These are phyloP conservation scores for Gossypium anomalum DNA, from an alignment of 345 rosid species.

Conservation along the genomic window DNA sequence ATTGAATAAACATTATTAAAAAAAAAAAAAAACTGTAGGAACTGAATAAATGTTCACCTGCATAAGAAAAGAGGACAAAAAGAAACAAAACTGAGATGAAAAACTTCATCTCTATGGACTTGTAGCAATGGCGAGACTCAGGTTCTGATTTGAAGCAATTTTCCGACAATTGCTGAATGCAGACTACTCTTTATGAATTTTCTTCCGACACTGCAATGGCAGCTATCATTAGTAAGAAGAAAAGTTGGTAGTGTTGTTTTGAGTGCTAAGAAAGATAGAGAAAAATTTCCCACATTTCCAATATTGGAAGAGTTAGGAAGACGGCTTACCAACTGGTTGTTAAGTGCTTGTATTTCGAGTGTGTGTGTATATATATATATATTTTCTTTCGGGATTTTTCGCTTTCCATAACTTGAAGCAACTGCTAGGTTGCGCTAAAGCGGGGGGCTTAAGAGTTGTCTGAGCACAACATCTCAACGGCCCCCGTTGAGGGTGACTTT, in stretches of 20 bases:
- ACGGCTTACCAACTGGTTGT: conserved; percentile 55
- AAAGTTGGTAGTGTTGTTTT: conserved; percentile 12
- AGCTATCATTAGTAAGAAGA: not conserved
- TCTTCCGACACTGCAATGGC: conserved; percentile 15
- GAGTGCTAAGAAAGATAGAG: conserved; percentile 4
- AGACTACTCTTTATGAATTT: conserved; percentile 5
- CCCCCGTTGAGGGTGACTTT: conserved; percentile 20
- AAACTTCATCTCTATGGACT: conserved; percentile 34
- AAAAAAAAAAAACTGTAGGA: not conserved
- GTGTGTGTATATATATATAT: not conserved
- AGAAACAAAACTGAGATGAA: conserved; percentile 27
- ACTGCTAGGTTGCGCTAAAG: conserved; percentile 34
- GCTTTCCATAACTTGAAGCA: conserved; percentile 67
- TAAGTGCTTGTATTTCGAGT: conserved; percentile 26
- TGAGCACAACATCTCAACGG: conserved; percentile 49
- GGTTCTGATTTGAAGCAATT: conserved; percentile 3
- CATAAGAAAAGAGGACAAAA: conserved; percentile 38
- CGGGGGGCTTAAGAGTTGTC: conserved; percentile 25
- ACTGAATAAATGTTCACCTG: conserved; percentile 31
- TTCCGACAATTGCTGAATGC: conserved; percentile 12
- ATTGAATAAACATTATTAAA: not conserved
- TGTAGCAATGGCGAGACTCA: not conserved
- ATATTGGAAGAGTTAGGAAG: conserved; percentile 16
- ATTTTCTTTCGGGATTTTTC: not conserved
- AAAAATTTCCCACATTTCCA: not conserved